Base-by-base conservation (phyloP, 208 protist species). In the Leishmania turanica region DNA sequence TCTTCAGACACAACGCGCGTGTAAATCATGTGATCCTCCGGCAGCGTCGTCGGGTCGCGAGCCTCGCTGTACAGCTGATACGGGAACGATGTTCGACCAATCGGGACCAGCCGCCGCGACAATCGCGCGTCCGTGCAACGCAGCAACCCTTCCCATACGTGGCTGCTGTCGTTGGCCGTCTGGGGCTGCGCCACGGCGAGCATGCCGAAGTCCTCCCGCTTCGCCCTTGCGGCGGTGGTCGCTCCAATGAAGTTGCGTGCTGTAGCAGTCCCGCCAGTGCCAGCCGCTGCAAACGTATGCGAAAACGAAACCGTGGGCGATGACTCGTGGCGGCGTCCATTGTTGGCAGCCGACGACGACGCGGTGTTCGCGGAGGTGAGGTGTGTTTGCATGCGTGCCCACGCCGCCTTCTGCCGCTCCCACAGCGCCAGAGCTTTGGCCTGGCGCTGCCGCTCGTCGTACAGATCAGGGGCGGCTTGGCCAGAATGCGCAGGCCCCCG, bases 11-110 rank as follows among this genome's bases (percentile, higher is more conserved):
- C 83, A 45, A 97, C 81, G 51, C 94, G 94, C 8, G 89, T 88
- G 72, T 88, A 91, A 21, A 75, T 58, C 17, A 82, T 75, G 82
- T 93, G 82, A 47, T 92, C 86, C 47, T 71, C 78, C 56, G 87
- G 76, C 51, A 89, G 60, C 45, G 85, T 66, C 19, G 71, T 56
- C 2, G 86, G 81, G 80, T 95, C 89, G 1, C 80, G 79, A 15
- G 91, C 73, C 60, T 92, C 87, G 64, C 87, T 75, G 86, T 91
- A 95, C 27, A 97, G 85, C 3, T 86, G 77, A 75, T 97, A 97
- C 21, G 94, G 94, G 51, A 90, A 93, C 64, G 82, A 88, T 31
- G 78, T 87, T 60, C 88, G 90, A 45, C 92, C 94, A 37, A 96
- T 82, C 45, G 88, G 88, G 24, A 97, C 87, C 37, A 90, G 93